Evolutionary conservation across 768 basidiomycete species (phyloP).

Genomic region (Scleroderma citrinum): DNA sequence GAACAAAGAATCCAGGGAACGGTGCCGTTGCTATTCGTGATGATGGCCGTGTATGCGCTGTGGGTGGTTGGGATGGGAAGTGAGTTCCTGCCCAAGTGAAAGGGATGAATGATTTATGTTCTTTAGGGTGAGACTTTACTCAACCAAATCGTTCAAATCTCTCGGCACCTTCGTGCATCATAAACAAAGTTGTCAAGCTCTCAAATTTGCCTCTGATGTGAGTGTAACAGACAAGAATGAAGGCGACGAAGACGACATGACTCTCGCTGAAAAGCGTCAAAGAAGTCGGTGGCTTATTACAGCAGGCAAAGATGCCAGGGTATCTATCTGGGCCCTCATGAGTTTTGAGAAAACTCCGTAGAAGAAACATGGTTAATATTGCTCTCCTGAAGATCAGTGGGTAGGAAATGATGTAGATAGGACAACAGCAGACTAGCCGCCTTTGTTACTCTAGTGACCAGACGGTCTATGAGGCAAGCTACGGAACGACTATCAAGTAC

Average conservation of each 20-base stretch:
- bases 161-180: constrained; percentile 85
- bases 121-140: constrained; percentile 72
- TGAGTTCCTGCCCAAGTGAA: constrained; percentile 32
- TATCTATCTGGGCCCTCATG: not conserved
- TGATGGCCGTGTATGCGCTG: constrained; percentile 74
- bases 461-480: too few relatives aligned
- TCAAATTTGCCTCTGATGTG: constrained; percentile 54
- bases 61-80: constrained; percentile 95
- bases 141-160: constrained; percentile 71
- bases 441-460: too few relatives aligned
- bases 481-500: too few relatives aligned
- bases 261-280: constrained; percentile 35
- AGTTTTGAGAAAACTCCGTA: not conserved
- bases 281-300: constrained; percentile 21
- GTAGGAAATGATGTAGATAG: too few relatives aligned
- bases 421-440: too few relatives aligned
- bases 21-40: constrained; percentile 66
- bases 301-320: not conserved
- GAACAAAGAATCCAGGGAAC: constrained; percentile 79
- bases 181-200: constrained; percentile 65
- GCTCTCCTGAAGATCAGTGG: too few relatives aligned
- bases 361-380: constrained; percentile 22
- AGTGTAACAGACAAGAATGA: constrained; percentile 23
- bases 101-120: not conserved
- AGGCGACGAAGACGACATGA: constrained; percentile 52